A percentile compares a stretch with the other conserved stretches of the same genome.
Conservation (phyloP, 495 filamentous ascomycete genomes). For the Aspergillus coremiiformis region DNA sequence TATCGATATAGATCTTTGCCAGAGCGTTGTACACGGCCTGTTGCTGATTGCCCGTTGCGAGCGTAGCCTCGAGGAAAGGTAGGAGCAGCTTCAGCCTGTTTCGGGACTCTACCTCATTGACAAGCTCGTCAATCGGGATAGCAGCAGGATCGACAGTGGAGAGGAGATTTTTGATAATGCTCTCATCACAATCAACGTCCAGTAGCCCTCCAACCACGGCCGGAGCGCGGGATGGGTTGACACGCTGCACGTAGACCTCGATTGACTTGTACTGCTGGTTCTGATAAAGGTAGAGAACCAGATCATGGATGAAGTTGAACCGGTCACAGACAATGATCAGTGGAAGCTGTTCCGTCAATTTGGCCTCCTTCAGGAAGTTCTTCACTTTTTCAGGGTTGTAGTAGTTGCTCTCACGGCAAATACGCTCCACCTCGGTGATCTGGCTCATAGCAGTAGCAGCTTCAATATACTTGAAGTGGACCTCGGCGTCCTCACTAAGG, state of each 20-base stretch:
- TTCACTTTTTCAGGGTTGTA: constrained; percentile 98
- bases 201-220: constrained; percentile 92
- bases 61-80: constrained; percentile 90
- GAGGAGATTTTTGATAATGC: constrained; percentile 90
- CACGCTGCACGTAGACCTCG: constrained; percentile 97
- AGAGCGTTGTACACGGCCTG: constrained; percentile 97
- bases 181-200: constrained; percentile 96
- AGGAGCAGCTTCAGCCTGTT: constrained; percentile 94
- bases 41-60: constrained; percentile 89
- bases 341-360: constrained; percentile 84
- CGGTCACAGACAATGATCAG: constrained; percentile 98
- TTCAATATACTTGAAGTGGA: constrained; percentile 99
- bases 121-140: constrained; percentile 93
- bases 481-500: constrained; percentile 87
- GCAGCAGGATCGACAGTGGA: constrained; percentile 73
- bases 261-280: constrained; percentile 99
- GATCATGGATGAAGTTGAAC: constrained; percentile 95
- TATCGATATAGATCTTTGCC: constrained; percentile 99
- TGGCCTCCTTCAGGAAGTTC: constrained; percentile 98
- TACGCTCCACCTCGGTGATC: constrained; percentile 89
- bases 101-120: constrained; percentile 86
- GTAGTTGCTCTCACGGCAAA: constrained; percentile 89
- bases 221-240: constrained; percentile 90
- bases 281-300: constrained; percentile 96
- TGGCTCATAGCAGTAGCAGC: constrained; percentile 89